A percentile compares a stretch with the other conserved stretches of the same genome.
phyloP scores from a whole-genome alignment of 139 green algal species.

The Nannochloris sp. region DNA sequence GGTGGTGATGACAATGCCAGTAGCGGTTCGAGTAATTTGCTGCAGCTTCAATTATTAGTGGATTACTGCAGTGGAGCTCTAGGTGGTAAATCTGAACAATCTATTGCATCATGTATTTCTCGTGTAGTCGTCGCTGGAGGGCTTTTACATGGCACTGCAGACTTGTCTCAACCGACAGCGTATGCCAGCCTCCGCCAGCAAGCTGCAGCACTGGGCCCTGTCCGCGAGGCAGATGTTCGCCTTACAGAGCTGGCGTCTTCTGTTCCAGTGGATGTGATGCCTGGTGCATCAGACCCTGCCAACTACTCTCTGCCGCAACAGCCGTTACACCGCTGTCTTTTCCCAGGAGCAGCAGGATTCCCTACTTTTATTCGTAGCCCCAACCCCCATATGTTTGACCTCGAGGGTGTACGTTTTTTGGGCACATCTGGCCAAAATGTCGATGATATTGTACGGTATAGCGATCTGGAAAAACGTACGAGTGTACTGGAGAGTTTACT shows the following conservation, averaged over 20 bases:
- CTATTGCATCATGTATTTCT: constrained; percentile 39
- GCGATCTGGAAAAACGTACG: constrained; percentile 35
- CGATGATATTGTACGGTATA: constrained; percentile 64
- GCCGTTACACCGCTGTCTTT: constrained; percentile 85
- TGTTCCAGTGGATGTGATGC: constrained; percentile 94
- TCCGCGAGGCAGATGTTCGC: constrained; percentile 57
- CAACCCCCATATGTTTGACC: constrained; percentile 86
- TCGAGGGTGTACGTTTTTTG: constrained; percentile 76
- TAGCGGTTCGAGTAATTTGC: too few species aligned
- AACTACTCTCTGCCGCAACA: constrained; percentile 94
- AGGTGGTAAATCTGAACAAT: constrained; percentile 56
- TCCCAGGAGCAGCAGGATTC: constrained; percentile 49
- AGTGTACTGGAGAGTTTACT: constrained; percentile 66
- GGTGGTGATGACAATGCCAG: constrained; percentile 1
- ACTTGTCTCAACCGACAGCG: constrained; percentile 43
- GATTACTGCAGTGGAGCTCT: constrained; percentile 82
- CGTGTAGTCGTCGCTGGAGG: constrained; percentile 70
- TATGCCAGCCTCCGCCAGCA: constrained; percentile 49
- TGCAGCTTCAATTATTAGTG: constrained; percentile 57
- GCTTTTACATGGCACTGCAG: constrained; percentile 28
- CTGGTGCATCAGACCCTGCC: constrained; percentile 77
- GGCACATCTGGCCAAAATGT: constrained; percentile 91
- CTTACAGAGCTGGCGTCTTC: constrained; percentile 61
- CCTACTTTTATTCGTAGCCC: constrained; percentile 51
- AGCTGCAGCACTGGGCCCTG: constrained; percentile 34